Evolutionary conservation across 768 basidiomycete species (phyloP), one percentile per base, ranked within the genome.

Genomic region (Boletales sp.): DNA sequence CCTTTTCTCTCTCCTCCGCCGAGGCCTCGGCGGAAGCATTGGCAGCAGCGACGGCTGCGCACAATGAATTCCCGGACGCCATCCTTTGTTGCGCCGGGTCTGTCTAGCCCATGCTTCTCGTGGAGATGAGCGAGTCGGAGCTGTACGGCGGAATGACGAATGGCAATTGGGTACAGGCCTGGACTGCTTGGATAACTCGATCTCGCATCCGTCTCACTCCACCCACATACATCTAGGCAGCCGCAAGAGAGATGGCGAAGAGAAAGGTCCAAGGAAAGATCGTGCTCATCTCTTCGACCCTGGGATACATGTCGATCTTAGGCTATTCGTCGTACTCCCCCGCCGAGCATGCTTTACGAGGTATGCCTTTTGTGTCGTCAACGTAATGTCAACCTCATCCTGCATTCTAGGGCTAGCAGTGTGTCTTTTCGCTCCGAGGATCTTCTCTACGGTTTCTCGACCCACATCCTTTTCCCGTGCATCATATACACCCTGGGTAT

Each of bases 281-380:
- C 35, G 74, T 89, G 15, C 80, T 95, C 36, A 79, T 90, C 21
- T 83, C 83, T 1, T 91, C 88, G 0, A 80, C 83, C 6, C 68
- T 93, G 11, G 87, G 83, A 1, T 83, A 83, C 58, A 84, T 91
- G 73, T 77, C 81, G 2, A 80, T 93, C 48, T 69, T 87, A 3
- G 93, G 94, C 0, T 95, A 84, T 58, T 74, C 85, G 2, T 79
- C 82, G 1, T 95, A 95, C 66, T 73, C 87, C 0, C 90, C 92
- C 0, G 86, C 82, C 10, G 95, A 95, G 63, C 86, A 88, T 58
- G 94, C 94, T 8, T 64, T 95, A 7, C 72, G 90, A 70, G 92
- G 92, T 91, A 56, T 38, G 70, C 54, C 34, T 15, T 14, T 34
- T 34, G 3, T 28, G 25, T 8, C 9, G 19, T 46, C 14, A 7